Evolutionary conservation across 2,329 filamentous ascomycete species (phyloP).

Genomic region (Sporothrix brunneoviolacea): DNA sequence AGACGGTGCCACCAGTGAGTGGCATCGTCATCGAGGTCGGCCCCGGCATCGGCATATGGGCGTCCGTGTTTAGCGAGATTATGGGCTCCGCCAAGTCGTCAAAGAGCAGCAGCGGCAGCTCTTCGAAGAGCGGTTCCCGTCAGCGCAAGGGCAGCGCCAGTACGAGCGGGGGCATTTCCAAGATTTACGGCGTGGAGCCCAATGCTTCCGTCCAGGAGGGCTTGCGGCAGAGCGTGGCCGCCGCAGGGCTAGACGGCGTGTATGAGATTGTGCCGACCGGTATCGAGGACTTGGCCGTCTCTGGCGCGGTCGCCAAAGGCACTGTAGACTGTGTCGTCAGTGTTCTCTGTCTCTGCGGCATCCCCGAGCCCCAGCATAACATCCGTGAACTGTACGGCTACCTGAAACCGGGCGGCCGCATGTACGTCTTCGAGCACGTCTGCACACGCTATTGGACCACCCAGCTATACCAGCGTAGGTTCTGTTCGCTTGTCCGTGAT

Average conservation of each 20-base stretch:
- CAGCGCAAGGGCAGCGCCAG: constrained; percentile 3
- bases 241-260: constrained; percentile 46
- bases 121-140: background rate
- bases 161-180: constrained; percentile 27
- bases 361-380: constrained; percentile 52
- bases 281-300: constrained; percentile 47
- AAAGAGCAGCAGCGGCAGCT: background rate
- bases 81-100: background rate
- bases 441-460: constrained; percentile 33
- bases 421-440: constrained; percentile 60
- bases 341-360: constrained; percentile 56
- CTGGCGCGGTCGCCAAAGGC: constrained; percentile 40
- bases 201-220: constrained; percentile 46
- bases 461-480: constrained; percentile 46
- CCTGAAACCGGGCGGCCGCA: constrained; percentile 54
- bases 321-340: constrained; percentile 55
- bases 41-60: constrained; percentile 55
- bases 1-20: constrained; percentile 31
- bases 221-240: constrained; percentile 40
- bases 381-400: constrained; percentile 49
- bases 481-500: too few relatives aligned
- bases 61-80: constrained; percentile 38
- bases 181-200: constrained; percentile 59
- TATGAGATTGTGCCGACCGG: constrained; percentile 59
- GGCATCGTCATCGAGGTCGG: constrained; percentile 57